A percentile compares a stretch with the other conserved stretches of the same genome.
Conservation (phyloP, 2,329 filamentous ascomycete species). For the Harringtonia lauricola region DNA sequence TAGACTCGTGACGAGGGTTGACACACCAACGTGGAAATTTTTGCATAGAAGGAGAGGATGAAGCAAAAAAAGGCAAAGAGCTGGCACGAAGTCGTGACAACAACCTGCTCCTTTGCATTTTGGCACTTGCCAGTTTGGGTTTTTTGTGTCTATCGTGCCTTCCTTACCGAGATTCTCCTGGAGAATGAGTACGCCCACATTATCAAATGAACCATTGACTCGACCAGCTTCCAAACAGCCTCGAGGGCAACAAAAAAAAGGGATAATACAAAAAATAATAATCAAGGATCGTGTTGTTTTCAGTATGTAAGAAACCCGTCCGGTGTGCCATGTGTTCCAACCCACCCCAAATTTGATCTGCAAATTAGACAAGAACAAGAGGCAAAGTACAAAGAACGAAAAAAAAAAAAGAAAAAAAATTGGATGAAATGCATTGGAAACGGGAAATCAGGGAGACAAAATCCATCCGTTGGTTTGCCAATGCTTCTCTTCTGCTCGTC, state of each 20-base stretch:
- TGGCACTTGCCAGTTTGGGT: no score
- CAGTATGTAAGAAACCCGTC: conserved; percentile 1
- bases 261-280: background rate
- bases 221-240: no score
- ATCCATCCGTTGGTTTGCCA: background rate
- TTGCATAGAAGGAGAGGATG: no score
- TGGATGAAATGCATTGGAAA: background rate
- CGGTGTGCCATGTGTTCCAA: conserved; percentile 1
- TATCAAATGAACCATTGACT: no score
- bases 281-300: background rate
- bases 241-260: background rate
- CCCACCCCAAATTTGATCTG: background rate
- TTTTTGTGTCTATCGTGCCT: no score
- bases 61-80: no score
- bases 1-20: no score
- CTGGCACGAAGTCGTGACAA: no score
- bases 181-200: no score
- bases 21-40: no score
- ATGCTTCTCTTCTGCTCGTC: background rate
- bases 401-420: background rate
- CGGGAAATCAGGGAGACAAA: background rate
- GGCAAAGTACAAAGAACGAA: background rate
- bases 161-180: no score
- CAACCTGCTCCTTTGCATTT: no score
- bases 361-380: background rate